Conservation (phyloP, 2,329 filamentous ascomycete species). For the Pseudopithomyces maydicus region DNA sequence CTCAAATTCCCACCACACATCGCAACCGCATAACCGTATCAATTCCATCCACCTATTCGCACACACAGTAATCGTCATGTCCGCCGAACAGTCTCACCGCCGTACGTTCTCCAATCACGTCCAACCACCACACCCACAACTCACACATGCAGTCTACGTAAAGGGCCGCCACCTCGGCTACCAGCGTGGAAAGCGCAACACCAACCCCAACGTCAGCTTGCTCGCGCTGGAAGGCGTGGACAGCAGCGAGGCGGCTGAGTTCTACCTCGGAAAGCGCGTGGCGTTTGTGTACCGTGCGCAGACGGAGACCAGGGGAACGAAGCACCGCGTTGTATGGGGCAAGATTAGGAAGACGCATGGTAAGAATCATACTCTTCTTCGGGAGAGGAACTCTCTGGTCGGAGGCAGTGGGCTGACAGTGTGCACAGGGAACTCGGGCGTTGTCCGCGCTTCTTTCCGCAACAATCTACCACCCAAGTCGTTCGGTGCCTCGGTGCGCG, state of each 20-base stretch:
- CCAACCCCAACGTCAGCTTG: slow-evolving; percentile 69
- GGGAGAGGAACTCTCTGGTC: no score
- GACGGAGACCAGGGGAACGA: slow-evolving; percentile 56
- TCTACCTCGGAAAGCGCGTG: slow-evolving; percentile 98
- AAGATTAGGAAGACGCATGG: slow-evolving; percentile 82
- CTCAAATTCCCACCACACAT: no score
- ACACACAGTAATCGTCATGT: no score
- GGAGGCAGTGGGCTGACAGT: slow-evolving; percentile 64
- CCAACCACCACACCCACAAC: no score
- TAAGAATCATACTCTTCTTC: no score
- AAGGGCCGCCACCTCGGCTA: slow-evolving; percentile 98
- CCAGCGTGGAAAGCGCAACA: slow-evolving; percentile 75
- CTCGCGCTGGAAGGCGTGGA: slow-evolving; percentile 98
- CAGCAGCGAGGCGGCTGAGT: slow-evolving; percentile 83
- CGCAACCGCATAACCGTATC: no score
- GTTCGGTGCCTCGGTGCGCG: slow-evolving; percentile 71
- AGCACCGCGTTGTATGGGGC: slow-evolving; percentile 96
- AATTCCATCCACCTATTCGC: no score
- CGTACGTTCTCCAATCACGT: no score
- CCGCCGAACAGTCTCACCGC: no score
- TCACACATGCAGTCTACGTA: background rate
- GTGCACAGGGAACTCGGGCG: slow-evolving; percentile 82
- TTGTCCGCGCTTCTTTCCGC: slow-evolving; percentile 94
- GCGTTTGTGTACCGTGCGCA: slow-evolving; percentile 95
- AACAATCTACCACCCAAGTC: slow-evolving; percentile 91